Evolutionary conservation across 1,139 yeast species (phyloP).

Genomic region (Suhomyces kunorum): DNA sequence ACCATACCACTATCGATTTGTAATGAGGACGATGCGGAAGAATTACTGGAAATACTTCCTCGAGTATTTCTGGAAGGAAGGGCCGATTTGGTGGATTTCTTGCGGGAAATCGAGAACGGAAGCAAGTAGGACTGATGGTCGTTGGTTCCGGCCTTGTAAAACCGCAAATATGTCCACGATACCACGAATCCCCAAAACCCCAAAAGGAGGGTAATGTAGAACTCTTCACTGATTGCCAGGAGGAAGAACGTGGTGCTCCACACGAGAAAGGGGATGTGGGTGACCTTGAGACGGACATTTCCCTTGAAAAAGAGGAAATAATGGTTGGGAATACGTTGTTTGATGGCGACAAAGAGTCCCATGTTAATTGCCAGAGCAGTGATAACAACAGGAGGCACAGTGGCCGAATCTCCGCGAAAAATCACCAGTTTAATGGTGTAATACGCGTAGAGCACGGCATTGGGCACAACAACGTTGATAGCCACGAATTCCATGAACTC

Average conservation of each 20-base stretch:
- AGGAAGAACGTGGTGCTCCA: constrained; percentile 22
- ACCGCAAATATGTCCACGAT: constrained; percentile 46
- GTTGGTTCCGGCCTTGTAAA: constrained; percentile 42
- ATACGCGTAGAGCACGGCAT: constrained; percentile 34
- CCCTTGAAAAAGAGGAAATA: constrained; percentile 45
- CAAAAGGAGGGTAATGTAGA: constrained; percentile 28
- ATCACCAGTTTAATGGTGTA: constrained; percentile 35
- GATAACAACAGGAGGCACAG: constrained; percentile 41
- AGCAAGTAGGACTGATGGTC: constrained; percentile 45
- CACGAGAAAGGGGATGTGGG: constrained; percentile 39
- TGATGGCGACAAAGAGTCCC: constrained; percentile 46
- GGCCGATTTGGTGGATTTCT: constrained; percentile 22
- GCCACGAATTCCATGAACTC: constrained; percentile 34
- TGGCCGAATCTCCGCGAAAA: constrained; percentile 14
- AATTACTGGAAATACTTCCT: constrained; percentile 8
- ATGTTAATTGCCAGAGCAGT: constrained; percentile 41
- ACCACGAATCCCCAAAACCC: constrained; percentile 33
- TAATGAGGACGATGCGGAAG: constrained; percentile 16
- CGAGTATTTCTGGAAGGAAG: constrained; percentile 12
- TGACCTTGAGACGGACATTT: constrained; percentile 39
- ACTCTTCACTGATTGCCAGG: constrained; percentile 32
- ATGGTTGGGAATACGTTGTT: constrained; percentile 47
- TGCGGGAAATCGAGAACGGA: constrained; percentile 34
- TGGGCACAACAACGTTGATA: constrained; percentile 32
- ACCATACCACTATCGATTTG: constrained; percentile 28